phyloP scores from a whole-genome alignment of 371 early-diverging fungal genomes.

The Syncephalastrum sp. region DNA sequence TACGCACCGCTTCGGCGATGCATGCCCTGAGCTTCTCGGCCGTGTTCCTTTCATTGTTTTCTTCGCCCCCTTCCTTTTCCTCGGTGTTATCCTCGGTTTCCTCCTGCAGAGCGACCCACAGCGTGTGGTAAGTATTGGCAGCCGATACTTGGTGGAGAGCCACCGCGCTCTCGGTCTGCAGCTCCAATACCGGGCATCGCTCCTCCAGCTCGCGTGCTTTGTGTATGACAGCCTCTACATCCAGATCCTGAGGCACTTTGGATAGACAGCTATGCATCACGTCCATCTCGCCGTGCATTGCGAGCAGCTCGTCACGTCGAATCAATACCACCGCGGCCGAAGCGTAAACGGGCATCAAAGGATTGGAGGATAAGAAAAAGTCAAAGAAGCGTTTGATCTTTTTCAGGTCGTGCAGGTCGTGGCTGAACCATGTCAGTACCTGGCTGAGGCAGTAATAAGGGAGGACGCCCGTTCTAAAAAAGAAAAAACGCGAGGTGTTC shows the following conservation, averaged over 20 bases:
- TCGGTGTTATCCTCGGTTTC: no score
- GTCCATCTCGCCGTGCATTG: slow-evolving; percentile 50
- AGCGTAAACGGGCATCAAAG: slow-evolving; percentile 74
- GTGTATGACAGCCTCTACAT: slow-evolving; percentile 39
- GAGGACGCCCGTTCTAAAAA: slow-evolving; percentile 54
- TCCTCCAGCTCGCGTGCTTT: slow-evolving; percentile 40
- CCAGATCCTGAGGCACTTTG: slow-evolving; percentile 51
- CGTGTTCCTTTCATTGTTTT: no score
- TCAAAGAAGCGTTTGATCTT: slow-evolving; percentile 72
- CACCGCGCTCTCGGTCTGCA: slow-evolving; percentile 39
- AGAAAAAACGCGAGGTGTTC: slow-evolving; percentile 6
- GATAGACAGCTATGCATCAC: slow-evolving; percentile 56
- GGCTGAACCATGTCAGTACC: slow-evolving; percentile 88
- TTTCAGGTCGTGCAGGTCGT: slow-evolving; percentile 62
- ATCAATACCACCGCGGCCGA: slow-evolving; percentile 67
- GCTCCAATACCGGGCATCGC: slow-evolving; percentile 34
- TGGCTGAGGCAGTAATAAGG: slow-evolving; percentile 82
- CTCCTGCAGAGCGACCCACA: slow-evolving; percentile 8
- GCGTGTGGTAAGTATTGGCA: slow-evolving; percentile 27
- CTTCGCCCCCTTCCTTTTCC: no score
- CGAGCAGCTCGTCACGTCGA: slow-evolving; percentile 41
- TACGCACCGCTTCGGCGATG: no score
- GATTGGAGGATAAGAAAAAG: slow-evolving; percentile 69
- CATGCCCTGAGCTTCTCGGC: no score
- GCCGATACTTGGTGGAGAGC: slow-evolving; percentile 37